Evolutionary conservation across 345 rosid species (phyloP).

Genomic region (Eucalyptus regnans): DNA sequence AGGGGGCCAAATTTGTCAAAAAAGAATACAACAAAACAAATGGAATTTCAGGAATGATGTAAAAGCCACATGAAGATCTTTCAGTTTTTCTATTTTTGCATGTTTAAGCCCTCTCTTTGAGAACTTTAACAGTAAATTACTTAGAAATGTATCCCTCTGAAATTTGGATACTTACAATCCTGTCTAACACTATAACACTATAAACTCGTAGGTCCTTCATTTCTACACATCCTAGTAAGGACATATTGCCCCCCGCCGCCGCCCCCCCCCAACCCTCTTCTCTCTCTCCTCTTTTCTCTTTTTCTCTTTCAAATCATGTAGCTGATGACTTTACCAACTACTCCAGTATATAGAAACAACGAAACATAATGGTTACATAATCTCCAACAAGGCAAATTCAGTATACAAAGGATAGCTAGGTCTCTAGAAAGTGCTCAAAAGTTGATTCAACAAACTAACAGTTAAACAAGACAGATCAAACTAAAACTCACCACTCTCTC

Average conservation of each 20-base stretch:
- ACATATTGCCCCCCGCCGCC: background rate
- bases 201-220: background rate
- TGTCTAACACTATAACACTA: too few species aligned
- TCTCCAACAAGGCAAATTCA: background rate
- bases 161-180: background rate
- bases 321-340: background rate
- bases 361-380: background rate
- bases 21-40: background rate
- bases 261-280: too few species aligned
- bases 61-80: background rate
- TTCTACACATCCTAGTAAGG: background rate
- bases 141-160: background rate
- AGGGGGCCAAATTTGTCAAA: background rate
- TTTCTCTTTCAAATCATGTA: background rate
- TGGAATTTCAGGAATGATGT: background rate
- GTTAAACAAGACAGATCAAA: background rate
- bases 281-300: too few species aligned
- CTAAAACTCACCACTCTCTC: constrained; percentile 83
- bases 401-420: background rate
- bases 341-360: background rate
- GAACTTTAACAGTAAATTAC: background rate
- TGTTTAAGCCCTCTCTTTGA: background rate
- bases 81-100: background rate
- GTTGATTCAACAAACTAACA: background rate
- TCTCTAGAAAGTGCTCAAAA: background rate